Base-by-base conservation (phyloP, 371 early-diverging fungal species). In the Mucor velutinosus region DNA sequence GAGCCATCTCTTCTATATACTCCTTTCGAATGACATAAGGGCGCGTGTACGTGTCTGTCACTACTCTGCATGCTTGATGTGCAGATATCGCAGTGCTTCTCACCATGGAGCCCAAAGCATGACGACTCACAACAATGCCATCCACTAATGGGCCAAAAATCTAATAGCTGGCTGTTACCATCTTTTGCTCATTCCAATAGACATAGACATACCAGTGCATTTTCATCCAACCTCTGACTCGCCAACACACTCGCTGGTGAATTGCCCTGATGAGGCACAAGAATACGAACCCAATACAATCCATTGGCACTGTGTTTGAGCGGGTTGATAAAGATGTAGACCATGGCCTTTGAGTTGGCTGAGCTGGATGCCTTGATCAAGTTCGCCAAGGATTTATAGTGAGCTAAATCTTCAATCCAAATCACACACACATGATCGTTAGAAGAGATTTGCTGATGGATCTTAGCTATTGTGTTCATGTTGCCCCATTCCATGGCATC, bases 91-190 rank as follows among this genome's bases (percentile, higher is more conserved):
- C 86, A 7, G 92, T 92, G 37, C 83, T 86, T 30, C 93, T 84
- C 5, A 91, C 85, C 76, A 93, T 82, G 25, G 79, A 74, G 0
- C 91, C 93, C 5, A 93, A 71, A 1, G 89, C 79, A 75, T 90
- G 90, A 12, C 90, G 79, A 61, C 86, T 87, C 4, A 92, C 86
- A 6, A 91, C 76, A 79, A 89, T 89, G 15, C 91, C 92, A 72
- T 93, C 92, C 15, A 83, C 79, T 23, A 93, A 70, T 6, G 93
- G 93, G 6, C 93, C 93, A 71, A 90, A 84, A 25, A 83, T 81
- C 87, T 89, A 68, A 7, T 15, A 8, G 21, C 45, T 4, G 4
- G 3, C 6, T 43, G 45, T 45, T 47, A 47, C 21, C 10, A 47
- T 21, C 1, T 17, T 4, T 41, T 21, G 21, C 19, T 30, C 41